Evolutionary conservation across 2,329 filamentous ascomycete genomes (phyloP), one percentile per base, ranked within the genome.

Genomic region (Neospermospora avenae): DNA sequence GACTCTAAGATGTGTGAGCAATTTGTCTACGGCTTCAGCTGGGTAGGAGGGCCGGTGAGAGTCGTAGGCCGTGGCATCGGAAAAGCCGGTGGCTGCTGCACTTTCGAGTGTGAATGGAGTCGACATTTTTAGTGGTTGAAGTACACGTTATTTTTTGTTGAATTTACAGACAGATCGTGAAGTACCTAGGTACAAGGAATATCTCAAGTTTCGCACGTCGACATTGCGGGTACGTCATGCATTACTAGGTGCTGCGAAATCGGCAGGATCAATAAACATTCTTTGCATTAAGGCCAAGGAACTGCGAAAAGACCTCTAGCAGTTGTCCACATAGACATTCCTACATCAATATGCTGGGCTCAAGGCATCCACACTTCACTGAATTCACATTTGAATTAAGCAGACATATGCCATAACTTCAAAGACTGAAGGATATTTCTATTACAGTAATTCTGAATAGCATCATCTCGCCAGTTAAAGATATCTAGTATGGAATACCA

Each of bases 401-500:
- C n/a, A 42, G n/a, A 7, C 22, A 3, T 7, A 10, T 22, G 18
- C 10, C 35, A 3, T 4, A 11, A 20, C 1, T 51, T 16, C 11
- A 28, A 37, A 37, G 25, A 11, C 31, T 14, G 4, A 37, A 24
- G n/a, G 28, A 35, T 10, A 3, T n/a, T 28, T 24, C 3, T 16
- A 14, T 22, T 34, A n/a, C n/a, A 13, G n/a, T 11, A 18, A 42
- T 54, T 13, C 35, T 3, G 20, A 22, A 24, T 10, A 16, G n/a
- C 14, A 20, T 18, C 3, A 48, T 48, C 25, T 48, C 24, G 25
- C 3, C 37, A 48, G 10, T 39, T 41, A 24, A 57, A 20, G 48
- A 16, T 49, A 57, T n/a, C 37, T 70, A 72, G 57, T 96, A 98
- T 35, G 95, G 95, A 74, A 99, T 99, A 6, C 93, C 95, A 73